Base-by-base conservation (phyloP, 1,284 basidiomycete genomes). In the Tremellales sp. region DNA sequence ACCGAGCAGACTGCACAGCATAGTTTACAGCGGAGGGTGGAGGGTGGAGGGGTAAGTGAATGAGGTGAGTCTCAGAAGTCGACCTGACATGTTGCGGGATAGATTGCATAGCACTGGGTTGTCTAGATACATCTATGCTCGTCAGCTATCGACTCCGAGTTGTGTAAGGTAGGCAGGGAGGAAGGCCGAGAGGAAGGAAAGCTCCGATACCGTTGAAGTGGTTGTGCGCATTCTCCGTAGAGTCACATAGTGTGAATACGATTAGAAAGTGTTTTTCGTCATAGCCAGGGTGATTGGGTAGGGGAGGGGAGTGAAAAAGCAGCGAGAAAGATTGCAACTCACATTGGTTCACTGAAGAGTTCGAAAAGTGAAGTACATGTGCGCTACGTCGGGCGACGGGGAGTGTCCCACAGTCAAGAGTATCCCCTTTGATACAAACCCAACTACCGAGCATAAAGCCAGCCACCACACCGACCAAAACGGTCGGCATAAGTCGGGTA, bases 201-300 rank as follows among this genome's bases (percentile, higher is more conserved):
- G n/a, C n/a, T 73, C 70, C 58, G 70, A 71, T 73, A 73, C 70
- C 70, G 70, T 73, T 73, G 70, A 51, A 45, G 39, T 46, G 63
- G 65, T 60, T 66, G 47, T 68, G 52, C 56, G 65, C 64, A 62
- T 65, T 65, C 62, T 52, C 62, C 61, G 64, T 59, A 64, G 64
- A 62, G 55, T 69, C 44, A 56, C 68, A 68, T 65, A 73, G 70
- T 73, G 70, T 73, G 70, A 73, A 73, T 73, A 73, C 65, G 70
- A 73, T 73, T 73, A 73, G 67, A 56, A 57, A 59, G 51, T 68
- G 49, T 60, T 68, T 68, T 56, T 70, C 68, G 57, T 70, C 68
- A 68, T 64, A 41, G 65, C 57, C 46, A 27, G 31, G 31, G 45
- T 52, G 46, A 29, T 24, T n/a, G 29, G 51, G 37, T 33, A 31